Conservation (phyloP, 2,329 filamentous ascomycete genomes). For the Blumeria graminis region DNA sequence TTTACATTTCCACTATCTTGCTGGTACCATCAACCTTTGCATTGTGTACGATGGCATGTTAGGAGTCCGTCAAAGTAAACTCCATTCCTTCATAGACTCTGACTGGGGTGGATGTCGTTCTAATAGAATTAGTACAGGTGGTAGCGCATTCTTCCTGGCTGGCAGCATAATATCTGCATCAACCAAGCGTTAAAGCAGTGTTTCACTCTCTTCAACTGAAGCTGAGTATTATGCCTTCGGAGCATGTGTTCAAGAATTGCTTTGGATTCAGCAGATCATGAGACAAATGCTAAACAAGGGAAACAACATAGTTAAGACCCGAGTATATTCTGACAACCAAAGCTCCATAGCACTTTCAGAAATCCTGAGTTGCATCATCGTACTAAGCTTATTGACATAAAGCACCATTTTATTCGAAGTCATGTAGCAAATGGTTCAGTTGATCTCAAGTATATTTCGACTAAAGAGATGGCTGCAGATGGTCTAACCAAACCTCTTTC, state of each 20-base stretch:
- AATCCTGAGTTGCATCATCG: background rate
- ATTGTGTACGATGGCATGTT: too few species aligned
- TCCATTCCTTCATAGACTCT: too few species aligned
- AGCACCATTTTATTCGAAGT: too few species aligned
- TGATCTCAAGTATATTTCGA: background rate
- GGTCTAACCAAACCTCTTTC: too few species aligned
- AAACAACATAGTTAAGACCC: background rate
- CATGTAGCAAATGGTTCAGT: background rate
- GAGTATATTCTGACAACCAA: background rate
- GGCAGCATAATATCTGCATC: too few species aligned
- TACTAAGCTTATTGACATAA: background rate
- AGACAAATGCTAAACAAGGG: background rate
- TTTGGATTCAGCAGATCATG: background rate
- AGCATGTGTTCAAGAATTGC: background rate
- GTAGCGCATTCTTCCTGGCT: too few species aligned
- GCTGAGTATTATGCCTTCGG: background rate
- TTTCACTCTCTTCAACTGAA: too few species aligned
- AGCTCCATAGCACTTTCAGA: background rate
- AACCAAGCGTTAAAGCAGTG: too few species aligned
- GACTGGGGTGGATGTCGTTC: too few species aligned
- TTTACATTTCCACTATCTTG: background rate
- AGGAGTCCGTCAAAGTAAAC: too few species aligned
- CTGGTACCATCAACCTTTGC: background rate
- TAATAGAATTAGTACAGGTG: too few species aligned
- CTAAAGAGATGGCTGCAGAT: too few species aligned